These are phyloP conservation scores for Mastigamoeba balamuthi DNA, from an alignment of 78 protist genomes.

Conservation along the genomic window DNA sequence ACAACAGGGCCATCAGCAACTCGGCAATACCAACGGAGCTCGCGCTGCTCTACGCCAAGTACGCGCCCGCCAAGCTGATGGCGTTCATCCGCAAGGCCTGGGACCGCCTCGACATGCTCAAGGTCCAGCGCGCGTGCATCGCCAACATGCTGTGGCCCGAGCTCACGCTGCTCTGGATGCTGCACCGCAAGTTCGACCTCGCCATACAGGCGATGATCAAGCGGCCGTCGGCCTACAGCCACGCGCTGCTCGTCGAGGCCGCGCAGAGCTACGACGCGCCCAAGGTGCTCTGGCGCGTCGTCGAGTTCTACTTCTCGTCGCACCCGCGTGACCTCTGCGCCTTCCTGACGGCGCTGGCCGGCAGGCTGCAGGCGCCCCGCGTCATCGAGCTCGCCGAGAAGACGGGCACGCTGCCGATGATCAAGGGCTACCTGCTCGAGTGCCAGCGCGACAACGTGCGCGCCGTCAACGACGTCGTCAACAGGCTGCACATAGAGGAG, in stretches of 20 bases:
- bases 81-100: slow-evolving; percentile 87
- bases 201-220: slow-evolving; percentile 90
- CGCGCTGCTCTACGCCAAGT: slow-evolving; percentile 90
- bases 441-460: slow-evolving; percentile 61
- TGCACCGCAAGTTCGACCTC: slow-evolving; percentile 93
- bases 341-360: slow-evolving; percentile 58
- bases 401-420: slow-evolving; percentile 59
- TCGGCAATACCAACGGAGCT: slow-evolving; percentile 97
- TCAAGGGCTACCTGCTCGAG: slow-evolving; percentile 77
- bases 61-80: slow-evolving; percentile 89
- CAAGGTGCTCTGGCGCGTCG: slow-evolving; percentile 85
- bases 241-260: slow-evolving; percentile 81
- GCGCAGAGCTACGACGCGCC: slow-evolving; percentile 60
- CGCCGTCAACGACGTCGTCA: slow-evolving; percentile 91
- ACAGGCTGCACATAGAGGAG: slow-evolving; percentile 88
- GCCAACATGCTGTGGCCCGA: slow-evolving; percentile 84
- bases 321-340: slow-evolving; percentile 77
- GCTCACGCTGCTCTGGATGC: slow-evolving; percentile 83
- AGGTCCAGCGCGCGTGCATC: slow-evolving; percentile 76
- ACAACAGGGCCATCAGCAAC: slow-evolving; percentile 88
- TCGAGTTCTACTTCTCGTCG: slow-evolving; percentile 79
- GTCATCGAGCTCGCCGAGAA: slow-evolving; percentile 54
- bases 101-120: slow-evolving; percentile 86
- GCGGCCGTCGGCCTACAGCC: slow-evolving; percentile 94
- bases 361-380: slow-evolving; percentile 79